Percentiles rank a stretch among this genome's conserved stretches.
Evolutionary conservation across 2,329 filamentous ascomycete genomes (phyloP).

Genomic region (Drechslerella stenobrocha): DNA sequence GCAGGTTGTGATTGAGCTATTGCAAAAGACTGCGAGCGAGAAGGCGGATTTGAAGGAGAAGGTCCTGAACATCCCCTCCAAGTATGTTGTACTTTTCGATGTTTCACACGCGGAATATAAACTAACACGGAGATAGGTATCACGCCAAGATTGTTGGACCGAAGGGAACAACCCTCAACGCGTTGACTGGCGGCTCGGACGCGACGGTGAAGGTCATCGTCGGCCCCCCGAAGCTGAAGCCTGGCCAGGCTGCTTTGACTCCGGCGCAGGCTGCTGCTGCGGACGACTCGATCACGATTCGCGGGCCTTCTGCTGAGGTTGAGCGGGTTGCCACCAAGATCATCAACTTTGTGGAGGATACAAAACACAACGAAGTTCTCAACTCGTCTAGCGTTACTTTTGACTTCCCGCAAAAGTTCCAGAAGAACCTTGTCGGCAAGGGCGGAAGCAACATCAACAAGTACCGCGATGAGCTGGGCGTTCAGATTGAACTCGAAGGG

Average conservation of each 20-base stretch:
- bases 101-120: neutral
- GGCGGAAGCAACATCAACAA: constrained; percentile 71
- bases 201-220: constrained; percentile 50
- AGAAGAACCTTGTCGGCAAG: constrained; percentile 77
- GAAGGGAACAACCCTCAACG: constrained; percentile 52
- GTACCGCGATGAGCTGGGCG: constrained; percentile 70
- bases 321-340: constrained; percentile 67
- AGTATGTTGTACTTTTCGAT: constrained; percentile 19
- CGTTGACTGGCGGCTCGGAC: constrained; percentile 51
- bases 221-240: constrained; percentile 50
- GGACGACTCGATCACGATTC: constrained; percentile 51
- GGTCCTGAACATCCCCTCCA: constrained; percentile 62
- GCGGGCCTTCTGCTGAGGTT: constrained; percentile 57
- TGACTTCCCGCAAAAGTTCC: constrained; percentile 92
- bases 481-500: constrained; percentile 84
- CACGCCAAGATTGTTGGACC: constrained; percentile 64
- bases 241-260: constrained; percentile 42
- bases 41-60: constrained; percentile 63
- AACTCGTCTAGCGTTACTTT: constrained; percentile 70
- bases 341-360: constrained; percentile 68
- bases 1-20: constrained; percentile 63
- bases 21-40: constrained; percentile 61
- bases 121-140: constrained; percentile 60
- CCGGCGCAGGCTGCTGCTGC: constrained; percentile 34
- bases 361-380: constrained; percentile 63